Evolutionary conservation across 164 flowering plant genomes (phyloP).

Genomic region (Stephania japonica): DNA sequence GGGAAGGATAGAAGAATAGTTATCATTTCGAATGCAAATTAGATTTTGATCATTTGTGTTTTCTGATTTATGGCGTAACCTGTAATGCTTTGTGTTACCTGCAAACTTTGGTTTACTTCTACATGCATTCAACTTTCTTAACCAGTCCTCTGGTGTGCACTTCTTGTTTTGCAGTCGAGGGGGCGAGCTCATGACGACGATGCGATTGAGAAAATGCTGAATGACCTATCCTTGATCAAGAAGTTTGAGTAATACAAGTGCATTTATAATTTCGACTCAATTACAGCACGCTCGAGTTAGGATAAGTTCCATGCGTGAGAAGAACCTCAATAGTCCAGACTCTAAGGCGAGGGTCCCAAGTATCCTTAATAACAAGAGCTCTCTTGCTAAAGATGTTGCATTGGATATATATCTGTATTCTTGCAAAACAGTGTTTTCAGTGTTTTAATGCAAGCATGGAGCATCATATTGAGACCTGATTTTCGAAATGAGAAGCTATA

Average conservation of each 20-base stretch:
- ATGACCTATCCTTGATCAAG: conserved; percentile 81
- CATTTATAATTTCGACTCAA: background rate
- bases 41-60: no score
- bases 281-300: background rate
- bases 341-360: no score
- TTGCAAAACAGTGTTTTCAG: background rate
- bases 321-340: no score
- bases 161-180: conserved; percentile 46
- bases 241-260: conserved; percentile 52
- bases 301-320: background rate
- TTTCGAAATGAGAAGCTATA: background rate
- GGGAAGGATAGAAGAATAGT: no score
- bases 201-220: conserved; percentile 86
- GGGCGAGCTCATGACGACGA: conserved; percentile 81
- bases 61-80: no score
- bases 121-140: background rate
- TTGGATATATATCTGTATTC: no score
- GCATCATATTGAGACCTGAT: background rate
- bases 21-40: no score
- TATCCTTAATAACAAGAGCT: no score
- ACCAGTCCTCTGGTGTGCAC: background rate
- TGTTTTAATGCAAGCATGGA: background rate
- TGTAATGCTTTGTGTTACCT: background rate
- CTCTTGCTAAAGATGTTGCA: no score
- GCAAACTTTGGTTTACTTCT: background rate